Evolutionary conservation across 2,329 filamentous ascomycete species (phyloP).

Genomic region (Colletotrichum plurivorum): DNA sequence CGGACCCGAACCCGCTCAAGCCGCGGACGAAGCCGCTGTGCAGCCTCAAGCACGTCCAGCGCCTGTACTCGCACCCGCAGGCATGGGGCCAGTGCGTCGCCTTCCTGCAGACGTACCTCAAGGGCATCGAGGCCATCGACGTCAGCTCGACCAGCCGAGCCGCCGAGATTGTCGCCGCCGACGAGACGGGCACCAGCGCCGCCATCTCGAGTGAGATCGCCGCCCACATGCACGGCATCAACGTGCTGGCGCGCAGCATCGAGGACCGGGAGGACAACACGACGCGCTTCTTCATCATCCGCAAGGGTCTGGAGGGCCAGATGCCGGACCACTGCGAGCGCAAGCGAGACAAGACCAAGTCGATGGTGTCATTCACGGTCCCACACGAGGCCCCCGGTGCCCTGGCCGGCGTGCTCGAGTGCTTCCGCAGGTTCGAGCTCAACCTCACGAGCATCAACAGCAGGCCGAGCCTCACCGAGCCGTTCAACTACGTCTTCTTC

Average conservation of each 20-base stretch:
- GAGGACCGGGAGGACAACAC: slow-evolving; percentile 83
- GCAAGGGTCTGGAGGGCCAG: slow-evolving; percentile 49
- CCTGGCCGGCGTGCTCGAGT: slow-evolving; percentile 82
- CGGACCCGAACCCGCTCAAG: slow-evolving; percentile 59
- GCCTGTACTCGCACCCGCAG: slow-evolving; percentile 94
- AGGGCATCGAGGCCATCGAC: slow-evolving; percentile 84
- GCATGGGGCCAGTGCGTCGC: slow-evolving; percentile 91
- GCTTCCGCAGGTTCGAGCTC: slow-evolving; percentile 80
- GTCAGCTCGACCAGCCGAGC: slow-evolving; percentile 88
- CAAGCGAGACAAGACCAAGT: slow-evolving; percentile 66
- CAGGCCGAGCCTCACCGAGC: slow-evolving; percentile 78
- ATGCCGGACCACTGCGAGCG: slow-evolving; percentile 33
- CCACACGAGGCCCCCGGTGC: slow-evolving; percentile 84
- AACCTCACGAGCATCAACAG: slow-evolving; percentile 95
- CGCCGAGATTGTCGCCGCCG: slow-evolving; percentile 80
- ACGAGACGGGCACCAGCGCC: slow-evolving; percentile 72
- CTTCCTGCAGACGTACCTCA: slow-evolving; percentile 80
- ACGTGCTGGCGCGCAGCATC: slow-evolving; percentile 78
- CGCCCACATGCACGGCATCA: slow-evolving; percentile 75
- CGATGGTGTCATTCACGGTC: slow-evolving; percentile 86
- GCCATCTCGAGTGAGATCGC: slow-evolving; percentile 86
- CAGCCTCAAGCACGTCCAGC: slow-evolving; percentile 74
- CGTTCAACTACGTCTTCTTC: slow-evolving; percentile 96
- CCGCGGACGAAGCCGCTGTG: slow-evolving; percentile 63
- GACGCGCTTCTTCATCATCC: slow-evolving; percentile 83